Evolutionary conservation across 2,329 filamentous ascomycete genomes (phyloP), one percentile per base, ranked within the genome.

Genomic region (Colletotrichum filicis): DNA sequence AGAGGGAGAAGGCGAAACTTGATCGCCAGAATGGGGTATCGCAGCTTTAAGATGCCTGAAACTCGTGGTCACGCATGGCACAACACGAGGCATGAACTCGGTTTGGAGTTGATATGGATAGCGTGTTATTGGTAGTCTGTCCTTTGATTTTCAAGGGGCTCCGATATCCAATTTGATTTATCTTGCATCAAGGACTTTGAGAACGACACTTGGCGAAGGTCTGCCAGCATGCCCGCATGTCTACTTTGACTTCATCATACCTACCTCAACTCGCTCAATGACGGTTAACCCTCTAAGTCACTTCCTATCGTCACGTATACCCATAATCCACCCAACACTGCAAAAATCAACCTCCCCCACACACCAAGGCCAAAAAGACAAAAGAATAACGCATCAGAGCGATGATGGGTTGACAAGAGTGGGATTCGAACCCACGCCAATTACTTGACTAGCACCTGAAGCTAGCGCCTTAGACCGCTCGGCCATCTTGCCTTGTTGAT

Each of bases 381-480:
- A 63, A 53, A 63, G 11, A 3, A 1, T 1, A 26, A 14, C 6
- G 6, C 6, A 5, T 22, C 9, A 28, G 3, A 32, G 1, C 3
- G n/a, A 2, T 19, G 1, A 2, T 30, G 6, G 4, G 12, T 24
- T 61, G 61, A 64, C 61, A 64, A 64, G 62, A 65, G 62, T 65
- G 62, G 62, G 62, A 63, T 62, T 64, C 61, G 61, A 64, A 64
- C 61, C 61, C 61, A 64, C 61, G 52, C 62, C 62, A 65, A 65
- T 65, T 65, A 65, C 62, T 65, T 65, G 62, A 65, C 62, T 65
- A 65, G 62, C 62, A 65, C 62, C 62, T 65, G 62, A 65, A 65
- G 62, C 62, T 65, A 65, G 62, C 62, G 62, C 62, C 62, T 65
- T 65, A 65, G 62, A 65, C 62, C 62, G 62, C 62, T 65, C 62